Evolutionary conservation across 108 stramenopile species (phyloP).

Genomic region (Schizochytrium sp.): DNA sequence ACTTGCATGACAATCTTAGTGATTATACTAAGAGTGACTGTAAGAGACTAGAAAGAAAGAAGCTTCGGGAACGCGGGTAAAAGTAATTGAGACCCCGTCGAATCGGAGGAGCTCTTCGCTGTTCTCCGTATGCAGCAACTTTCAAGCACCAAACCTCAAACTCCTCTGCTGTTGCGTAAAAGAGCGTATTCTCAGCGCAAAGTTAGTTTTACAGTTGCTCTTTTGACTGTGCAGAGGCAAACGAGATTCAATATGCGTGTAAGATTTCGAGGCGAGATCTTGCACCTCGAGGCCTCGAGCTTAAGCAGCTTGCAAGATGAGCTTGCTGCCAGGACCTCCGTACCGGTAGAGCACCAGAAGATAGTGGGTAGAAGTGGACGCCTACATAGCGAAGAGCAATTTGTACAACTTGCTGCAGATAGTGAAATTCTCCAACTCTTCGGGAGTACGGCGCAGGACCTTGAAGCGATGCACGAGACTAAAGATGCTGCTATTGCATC

Average conservation of each 20-base stretch:
- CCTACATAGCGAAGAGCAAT: not conserved
- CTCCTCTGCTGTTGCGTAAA: too few species aligned
- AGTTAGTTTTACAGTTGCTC: too few species aligned
- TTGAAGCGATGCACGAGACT: not conserved
- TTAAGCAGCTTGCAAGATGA: not conserved
- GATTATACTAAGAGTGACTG: too few species aligned
- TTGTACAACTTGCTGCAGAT: not conserved
- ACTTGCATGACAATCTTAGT: too few species aligned
- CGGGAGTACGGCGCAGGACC: not conserved
- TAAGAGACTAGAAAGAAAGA: too few species aligned
- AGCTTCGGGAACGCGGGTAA: too few species aligned
- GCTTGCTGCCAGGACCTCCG: constrained; percentile 4
- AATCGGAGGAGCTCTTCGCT: too few species aligned
- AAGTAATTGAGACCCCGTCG: too few species aligned
- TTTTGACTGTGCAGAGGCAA: too few species aligned
- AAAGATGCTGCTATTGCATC: not conserved
- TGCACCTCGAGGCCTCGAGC: not conserved
- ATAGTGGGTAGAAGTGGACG: not conserved
- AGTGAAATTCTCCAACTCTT: not conserved
- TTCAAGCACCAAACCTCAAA: too few species aligned
- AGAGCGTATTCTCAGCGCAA: too few species aligned
- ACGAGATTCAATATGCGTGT: not conserved
- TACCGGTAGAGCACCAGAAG: not conserved
- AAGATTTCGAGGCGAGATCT: constrained; percentile 15
- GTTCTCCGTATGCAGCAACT: too few species aligned